These are phyloP conservation scores for Priceomyces fermenticarens DNA, from an alignment of 805 yeast species.

Conservation along the genomic window DNA sequence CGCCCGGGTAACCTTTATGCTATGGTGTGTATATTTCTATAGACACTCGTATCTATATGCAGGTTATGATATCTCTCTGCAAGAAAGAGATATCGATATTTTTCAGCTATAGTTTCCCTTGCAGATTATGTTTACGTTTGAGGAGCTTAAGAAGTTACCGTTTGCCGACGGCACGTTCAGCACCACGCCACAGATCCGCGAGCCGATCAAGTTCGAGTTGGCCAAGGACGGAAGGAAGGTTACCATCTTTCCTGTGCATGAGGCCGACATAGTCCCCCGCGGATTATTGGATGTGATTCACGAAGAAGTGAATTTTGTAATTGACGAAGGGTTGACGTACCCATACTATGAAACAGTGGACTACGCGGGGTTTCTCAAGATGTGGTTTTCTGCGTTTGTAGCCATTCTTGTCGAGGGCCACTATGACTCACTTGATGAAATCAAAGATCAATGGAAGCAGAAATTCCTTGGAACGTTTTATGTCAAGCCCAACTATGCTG, in stretches of 20 bases:
- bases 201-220: slow-evolving; percentile 38
- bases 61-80: no score
- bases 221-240: slow-evolving; percentile 45
- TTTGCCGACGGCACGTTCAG: slow-evolving; percentile 29
- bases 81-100: no score
- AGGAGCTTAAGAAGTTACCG: slow-evolving; percentile 23
- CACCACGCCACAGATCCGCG: slow-evolving; percentile 26
- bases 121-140: slow-evolving; percentile 6
- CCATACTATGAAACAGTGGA: slow-evolving; percentile 48
- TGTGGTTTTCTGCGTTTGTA: slow-evolving; percentile 67
- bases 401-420: slow-evolving; percentile 55
- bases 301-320: slow-evolving; percentile 57
- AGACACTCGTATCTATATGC: no score
- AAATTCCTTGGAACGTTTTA: slow-evolving; percentile 69
- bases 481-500: slow-evolving; percentile 82
- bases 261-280: slow-evolving; percentile 46
- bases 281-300: slow-evolving; percentile 45
- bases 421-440: slow-evolving; percentile 11
- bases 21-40: no score
- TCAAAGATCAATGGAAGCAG: slow-evolving; percentile 43
- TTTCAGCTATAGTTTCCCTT: no score
- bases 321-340: slow-evolving; percentile 74
- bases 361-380: slow-evolving; percentile 51
- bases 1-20: no score
- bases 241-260: slow-evolving; percentile 61